Evolutionary conservation across 225 moss, liverwort and hornwort species (phyloP).

Genomic region (Marchantia paleacea): DNA sequence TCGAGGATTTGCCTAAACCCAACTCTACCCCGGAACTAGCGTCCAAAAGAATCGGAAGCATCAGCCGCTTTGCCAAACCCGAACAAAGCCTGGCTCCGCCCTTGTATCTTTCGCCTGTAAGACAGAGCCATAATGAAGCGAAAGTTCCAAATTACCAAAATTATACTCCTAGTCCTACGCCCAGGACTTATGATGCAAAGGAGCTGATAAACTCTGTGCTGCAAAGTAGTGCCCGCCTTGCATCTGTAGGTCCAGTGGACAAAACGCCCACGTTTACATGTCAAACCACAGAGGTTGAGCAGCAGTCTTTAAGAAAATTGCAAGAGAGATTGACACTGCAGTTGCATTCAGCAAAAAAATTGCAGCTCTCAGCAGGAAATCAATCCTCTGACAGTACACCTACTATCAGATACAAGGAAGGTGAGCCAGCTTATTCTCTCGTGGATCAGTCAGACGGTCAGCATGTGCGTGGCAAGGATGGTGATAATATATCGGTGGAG

Average conservation of each 20-base stretch:
- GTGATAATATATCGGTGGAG: conserved; percentile 23
- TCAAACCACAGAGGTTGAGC: not conserved
- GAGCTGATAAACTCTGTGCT: conserved; percentile 13
- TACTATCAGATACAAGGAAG: not conserved
- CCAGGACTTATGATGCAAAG: not conserved
- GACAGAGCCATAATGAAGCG: not conserved
- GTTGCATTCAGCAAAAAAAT: not conserved
- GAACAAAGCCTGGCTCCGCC: not conserved
- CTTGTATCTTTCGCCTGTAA: not conserved
- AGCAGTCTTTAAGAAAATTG: not conserved
- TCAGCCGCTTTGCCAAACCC: not conserved
- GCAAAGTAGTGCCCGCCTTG: conserved; percentile 4
- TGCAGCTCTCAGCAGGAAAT: not conserved
- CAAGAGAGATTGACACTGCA: not conserved
- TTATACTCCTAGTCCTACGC: not conserved
- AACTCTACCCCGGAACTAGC: not conserved
- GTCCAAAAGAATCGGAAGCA: not conserved
- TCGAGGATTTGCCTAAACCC: not conserved
- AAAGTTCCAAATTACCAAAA: not conserved
- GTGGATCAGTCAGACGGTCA: not conserved
- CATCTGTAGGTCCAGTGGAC: not conserved
- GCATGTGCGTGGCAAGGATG: not conserved
- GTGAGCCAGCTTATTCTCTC: not conserved
- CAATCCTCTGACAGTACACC: not conserved
- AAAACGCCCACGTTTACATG: not conserved